These are phyloP conservation scores for Cladorrhinum sp. DNA, from an alignment of 2,329 filamentous ascomycete genomes.

Conservation along the genomic window DNA sequence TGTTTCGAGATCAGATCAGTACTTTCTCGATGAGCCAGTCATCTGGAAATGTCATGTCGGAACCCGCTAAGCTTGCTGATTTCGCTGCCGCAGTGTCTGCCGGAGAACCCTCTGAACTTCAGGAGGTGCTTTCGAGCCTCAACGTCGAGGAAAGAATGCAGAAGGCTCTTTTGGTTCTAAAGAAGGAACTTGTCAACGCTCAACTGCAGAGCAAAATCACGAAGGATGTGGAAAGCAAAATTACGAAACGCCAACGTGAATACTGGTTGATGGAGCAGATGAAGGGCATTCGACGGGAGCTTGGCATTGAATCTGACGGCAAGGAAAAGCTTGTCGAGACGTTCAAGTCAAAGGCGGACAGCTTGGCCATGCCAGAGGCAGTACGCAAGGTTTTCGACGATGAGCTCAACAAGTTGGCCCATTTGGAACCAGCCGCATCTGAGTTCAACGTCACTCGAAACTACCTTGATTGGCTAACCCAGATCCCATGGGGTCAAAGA, in stretches of 20 bases:
- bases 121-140: conserved; percentile 83
- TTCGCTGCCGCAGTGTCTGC: conserved; percentile 97
- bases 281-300: conserved; percentile 94
- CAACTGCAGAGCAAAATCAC: conserved; percentile 95
- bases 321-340: conserved; percentile 98
- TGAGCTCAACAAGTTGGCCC: conserved; percentile 93
- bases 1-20: conserved; percentile 96
- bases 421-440: conserved; percentile 90
- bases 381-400: conserved; percentile 98
- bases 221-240: conserved; percentile 96
- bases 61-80: conserved; percentile 91
- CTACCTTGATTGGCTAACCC: conserved; percentile 97
- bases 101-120: conserved; percentile 85
- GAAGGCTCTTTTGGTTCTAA: conserved; percentile 86
- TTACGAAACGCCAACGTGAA: conserved; percentile 93
- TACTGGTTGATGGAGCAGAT: conserved; percentile 99
- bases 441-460: conserved; percentile 99
- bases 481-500: conserved; percentile 94
- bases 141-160: conserved; percentile 90
- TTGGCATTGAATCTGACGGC: conserved; percentile 94
- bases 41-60: conserved; percentile 89
- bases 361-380: conserved; percentile 92
- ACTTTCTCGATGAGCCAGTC: conserved; percentile 96
- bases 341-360: conserved; percentile 92
- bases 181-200: conserved; percentile 98